Base-by-base conservation (phyloP, 768 basidiomycete species). In the Trametes coccinea region DNA sequence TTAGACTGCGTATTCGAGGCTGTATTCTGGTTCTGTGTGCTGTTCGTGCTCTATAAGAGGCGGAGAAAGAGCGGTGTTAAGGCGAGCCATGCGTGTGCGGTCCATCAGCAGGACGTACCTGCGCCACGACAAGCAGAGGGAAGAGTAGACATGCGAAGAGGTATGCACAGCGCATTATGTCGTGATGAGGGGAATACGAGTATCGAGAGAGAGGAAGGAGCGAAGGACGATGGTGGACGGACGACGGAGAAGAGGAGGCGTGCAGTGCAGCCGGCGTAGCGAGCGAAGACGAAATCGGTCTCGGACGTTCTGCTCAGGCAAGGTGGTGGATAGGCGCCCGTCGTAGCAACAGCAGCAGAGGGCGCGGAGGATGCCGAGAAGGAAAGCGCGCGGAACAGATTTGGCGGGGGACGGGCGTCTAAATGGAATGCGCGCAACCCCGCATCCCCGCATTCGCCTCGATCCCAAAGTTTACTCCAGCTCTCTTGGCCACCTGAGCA, bases 111-210 rank as follows among this genome's bases (percentile, higher is more conserved):
- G 6, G 34, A 62, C 64, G 51, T 53, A 68, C 60, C 60, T 86
- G 82, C 48, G 80, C 80, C 27, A 74, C 62, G 9, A 72, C 77
- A 48, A 80, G 70, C 54, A 78, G 66, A 47, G 80, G 79, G 41
- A 81, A 70, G 63, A 71, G 60, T 17, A 81, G 70, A 51, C 49
- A 57, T 4, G 67, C 58, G 27, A 70, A 31, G 31, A 65, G n/a
- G 37, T 61, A 53, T 56, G 50, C 58, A 48, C 57, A 59, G 14
- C 62, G 62, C 62, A 64, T 64, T 27, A 37, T 44, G 39, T 37
- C 34, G 34, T 44, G 39, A 50, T 50, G 59, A 27, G 30, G 46
- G 2, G 40, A 3, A 29, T 34, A 46, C 16, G 53, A 39, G 40
- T 37, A 17, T 37, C 10, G 14, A 14, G 43, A 39, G 46, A 37